phyloP scores from a whole-genome alignment of 495 filamentous ascomycete genomes.

The Penicillium ochrochloron region DNA sequence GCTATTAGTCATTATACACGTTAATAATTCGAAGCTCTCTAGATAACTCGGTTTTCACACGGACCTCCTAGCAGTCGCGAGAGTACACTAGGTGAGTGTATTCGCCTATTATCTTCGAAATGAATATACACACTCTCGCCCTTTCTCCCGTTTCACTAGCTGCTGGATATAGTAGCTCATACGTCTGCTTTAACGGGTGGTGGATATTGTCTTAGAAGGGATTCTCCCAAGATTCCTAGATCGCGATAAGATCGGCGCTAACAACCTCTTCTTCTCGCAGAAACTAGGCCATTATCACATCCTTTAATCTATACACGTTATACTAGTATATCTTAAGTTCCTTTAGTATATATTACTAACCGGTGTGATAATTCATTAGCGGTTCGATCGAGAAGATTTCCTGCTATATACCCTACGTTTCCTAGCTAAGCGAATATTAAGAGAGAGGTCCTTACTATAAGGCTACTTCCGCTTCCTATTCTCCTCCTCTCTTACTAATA shows the following conservation, averaged over 20 bases:
- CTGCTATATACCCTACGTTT: neutral
- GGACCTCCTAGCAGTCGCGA: neutral
- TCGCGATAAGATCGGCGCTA: conserved; percentile 23
- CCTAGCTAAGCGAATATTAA: neutral
- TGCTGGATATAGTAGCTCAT: conserved; percentile 23
- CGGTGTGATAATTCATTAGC: neutral
- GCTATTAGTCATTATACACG: too few species aligned
- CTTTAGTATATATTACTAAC: neutral
- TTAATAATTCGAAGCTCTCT: too few species aligned
- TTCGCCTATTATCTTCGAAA: neutral
- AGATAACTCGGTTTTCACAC: too few species aligned
- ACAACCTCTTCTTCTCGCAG: conserved; percentile 19
- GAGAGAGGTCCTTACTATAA: neutral
- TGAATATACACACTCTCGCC: conserved; percentile 6
- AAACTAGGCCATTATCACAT: conserved; percentile 27
- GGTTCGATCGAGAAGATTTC: neutral
- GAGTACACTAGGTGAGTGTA: conserved; percentile 1
- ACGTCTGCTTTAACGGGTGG: conserved; percentile 14
- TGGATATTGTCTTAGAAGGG: conserved; percentile 20
- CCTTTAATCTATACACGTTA: conserved; percentile 24
- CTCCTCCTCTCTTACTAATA: neutral
- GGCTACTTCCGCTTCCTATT: neutral
- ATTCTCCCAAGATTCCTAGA: conserved; percentile 29
- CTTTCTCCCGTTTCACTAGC: neutral
- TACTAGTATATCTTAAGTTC: conserved; percentile 16